Conservation (phyloP, 331 rosid genomes). For the Rhamnella rubrinervis region DNA sequence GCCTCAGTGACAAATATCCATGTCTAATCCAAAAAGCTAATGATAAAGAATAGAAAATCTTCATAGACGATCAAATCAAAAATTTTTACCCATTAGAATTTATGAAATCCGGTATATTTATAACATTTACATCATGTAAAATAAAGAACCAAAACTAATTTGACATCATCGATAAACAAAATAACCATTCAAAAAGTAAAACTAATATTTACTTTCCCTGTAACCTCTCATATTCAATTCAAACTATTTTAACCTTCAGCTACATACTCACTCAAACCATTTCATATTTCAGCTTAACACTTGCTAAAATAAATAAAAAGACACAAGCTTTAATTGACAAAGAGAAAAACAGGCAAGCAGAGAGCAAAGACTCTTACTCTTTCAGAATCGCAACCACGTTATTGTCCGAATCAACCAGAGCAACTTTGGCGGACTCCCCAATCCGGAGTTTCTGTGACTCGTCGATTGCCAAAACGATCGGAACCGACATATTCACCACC, state of each 20-base stretch:
- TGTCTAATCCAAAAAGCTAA: background rate
- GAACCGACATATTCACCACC: slow-evolving; percentile 88
- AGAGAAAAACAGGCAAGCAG: background rate
- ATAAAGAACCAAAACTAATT: background rate
- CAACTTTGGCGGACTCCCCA: slow-evolving; percentile 65
- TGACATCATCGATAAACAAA: slow-evolving; percentile 3
- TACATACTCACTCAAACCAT: background rate
- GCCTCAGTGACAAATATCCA: background rate
- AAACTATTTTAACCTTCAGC: background rate
- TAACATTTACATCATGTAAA: too few relatives aligned
- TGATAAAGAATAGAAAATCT: background rate
- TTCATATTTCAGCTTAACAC: background rate
- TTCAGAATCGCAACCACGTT: slow-evolving; percentile 78
- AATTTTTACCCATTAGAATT: background rate
- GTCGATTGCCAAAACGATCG: slow-evolving; percentile 85
- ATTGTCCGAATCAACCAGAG: slow-evolving; percentile 64
- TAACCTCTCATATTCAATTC: background rate
- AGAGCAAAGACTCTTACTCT: slow-evolving; percentile 47
- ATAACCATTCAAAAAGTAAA: background rate
- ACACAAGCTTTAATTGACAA: background rate
- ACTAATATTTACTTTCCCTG: background rate
- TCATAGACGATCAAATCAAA: background rate
- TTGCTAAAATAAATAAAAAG: background rate
- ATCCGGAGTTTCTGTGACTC: slow-evolving; percentile 71
- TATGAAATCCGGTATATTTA: background rate